Evolutionary conservation across 305 asterid species (phyloP).

Genomic region (Rubia peregrina): DNA sequence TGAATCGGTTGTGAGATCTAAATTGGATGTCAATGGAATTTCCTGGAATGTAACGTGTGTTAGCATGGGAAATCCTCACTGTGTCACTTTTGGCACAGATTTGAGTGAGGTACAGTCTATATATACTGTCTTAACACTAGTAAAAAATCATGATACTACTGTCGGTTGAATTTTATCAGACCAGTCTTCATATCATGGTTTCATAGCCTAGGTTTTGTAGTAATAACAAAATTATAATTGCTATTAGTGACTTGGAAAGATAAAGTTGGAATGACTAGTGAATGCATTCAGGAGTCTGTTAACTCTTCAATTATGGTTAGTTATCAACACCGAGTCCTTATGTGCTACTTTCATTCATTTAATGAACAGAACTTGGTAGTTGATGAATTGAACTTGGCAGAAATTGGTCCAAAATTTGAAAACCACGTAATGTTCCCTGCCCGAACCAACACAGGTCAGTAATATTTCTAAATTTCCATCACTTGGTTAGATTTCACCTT

Average conservation of each 20-base stretch:
- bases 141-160: not conserved
- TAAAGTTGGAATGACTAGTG: not conserved
- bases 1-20: conserved; percentile 60
- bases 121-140: not conserved
- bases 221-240: not conserved
- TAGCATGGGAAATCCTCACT: conserved; percentile 99
- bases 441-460: conserved; percentile 89
- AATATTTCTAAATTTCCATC: not conserved
- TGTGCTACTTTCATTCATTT: not conserved
- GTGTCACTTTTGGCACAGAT: conserved; percentile 67
- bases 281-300: not conserved
- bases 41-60: conserved; percentile 86
- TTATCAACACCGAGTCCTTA: not conserved
- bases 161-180: not conserved
- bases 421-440: conserved; percentile 80
- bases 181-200: not conserved
- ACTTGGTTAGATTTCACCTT: not conserved
- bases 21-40: conserved; percentile 58
- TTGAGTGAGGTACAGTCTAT: conserved; percentile 39
- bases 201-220: not conserved
- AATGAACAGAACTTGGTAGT: conserved; percentile 57
- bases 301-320: not conserved
- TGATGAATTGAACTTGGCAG: conserved; percentile 64
- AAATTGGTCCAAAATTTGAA: conserved; percentile 90
- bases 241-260: not conserved